Percentiles rank a stretch among this genome's conserved stretches.
phyloP scores from a whole-genome alignment of 2,329 filamentous ascomycete species.

The Colletotrichum eremochloae region DNA sequence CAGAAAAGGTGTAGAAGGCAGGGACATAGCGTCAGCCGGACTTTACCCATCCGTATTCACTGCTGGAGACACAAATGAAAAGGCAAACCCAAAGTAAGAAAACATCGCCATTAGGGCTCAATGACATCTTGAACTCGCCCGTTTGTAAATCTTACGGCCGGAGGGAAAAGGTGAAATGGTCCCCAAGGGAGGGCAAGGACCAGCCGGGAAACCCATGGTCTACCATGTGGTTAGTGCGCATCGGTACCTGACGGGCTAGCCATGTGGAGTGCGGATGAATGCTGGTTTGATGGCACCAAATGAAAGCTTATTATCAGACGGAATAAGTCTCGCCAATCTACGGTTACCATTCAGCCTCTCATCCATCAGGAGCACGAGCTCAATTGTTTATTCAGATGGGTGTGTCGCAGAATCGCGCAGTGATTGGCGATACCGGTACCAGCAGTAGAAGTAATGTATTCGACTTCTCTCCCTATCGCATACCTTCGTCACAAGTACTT shows the following conservation, averaged over 20 bases:
- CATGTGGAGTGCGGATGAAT: neutral
- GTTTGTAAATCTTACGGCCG: conserved; percentile 8
- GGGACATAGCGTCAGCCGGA: neutral
- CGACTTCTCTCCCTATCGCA: neutral
- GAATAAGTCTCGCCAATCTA: conserved; percentile 30
- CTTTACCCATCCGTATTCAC: neutral
- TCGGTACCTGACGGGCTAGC: neutral
- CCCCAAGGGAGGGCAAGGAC: neutral
- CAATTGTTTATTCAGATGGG: neutral
- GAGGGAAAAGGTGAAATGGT: conserved; percentile 8
- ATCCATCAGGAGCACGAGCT: neutral
- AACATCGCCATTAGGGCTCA: neutral
- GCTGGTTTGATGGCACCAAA: neutral
- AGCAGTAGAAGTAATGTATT: no score
- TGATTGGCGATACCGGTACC: neutral
- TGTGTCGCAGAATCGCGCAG: neutral
- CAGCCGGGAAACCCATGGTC: no score
- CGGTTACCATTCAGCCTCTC: neutral
- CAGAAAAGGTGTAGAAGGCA: conserved; percentile 15
- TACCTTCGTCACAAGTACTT: neutral
- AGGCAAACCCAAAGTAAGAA: neutral
- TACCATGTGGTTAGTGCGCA: neutral
- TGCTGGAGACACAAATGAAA: neutral
- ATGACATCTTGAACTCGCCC: neutral
- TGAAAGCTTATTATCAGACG: conserved; percentile 18